Conservation (phyloP, 805 yeast species). For the Wickerhamiella sorbophila region DNA sequence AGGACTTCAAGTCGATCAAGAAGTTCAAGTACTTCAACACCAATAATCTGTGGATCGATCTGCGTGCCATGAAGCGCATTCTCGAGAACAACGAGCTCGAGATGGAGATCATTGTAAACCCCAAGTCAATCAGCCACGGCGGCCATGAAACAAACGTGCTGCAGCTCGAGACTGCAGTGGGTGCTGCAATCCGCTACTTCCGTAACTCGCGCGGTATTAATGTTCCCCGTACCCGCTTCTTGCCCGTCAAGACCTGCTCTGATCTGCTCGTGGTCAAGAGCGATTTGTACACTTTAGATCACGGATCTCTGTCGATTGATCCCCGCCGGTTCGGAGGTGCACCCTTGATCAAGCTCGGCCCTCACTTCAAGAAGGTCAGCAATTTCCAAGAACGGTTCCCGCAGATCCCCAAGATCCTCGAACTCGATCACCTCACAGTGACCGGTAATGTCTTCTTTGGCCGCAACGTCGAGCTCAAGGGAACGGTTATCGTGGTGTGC, state of each 20-base stretch:
- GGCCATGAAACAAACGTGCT: constrained; percentile 67
- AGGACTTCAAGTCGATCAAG: constrained; percentile 94
- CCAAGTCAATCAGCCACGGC: constrained; percentile 68
- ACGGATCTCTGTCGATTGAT: constrained; percentile 77
- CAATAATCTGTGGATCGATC: constrained; percentile 92
- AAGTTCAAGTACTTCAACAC: constrained; percentile 97
- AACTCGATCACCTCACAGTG: constrained; percentile 91
- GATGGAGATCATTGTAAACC: constrained; percentile 92
- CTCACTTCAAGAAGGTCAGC: constrained; percentile 89
- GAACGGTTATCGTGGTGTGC: constrained; percentile 94
- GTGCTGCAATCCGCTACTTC: constrained; percentile 97
- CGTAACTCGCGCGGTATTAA: constrained; percentile 93
- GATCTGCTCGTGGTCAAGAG: constrained; percentile 90
- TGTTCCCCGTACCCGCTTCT: constrained; percentile 94
- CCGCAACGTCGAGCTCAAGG: constrained; percentile 78
- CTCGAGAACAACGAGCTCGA: constrained; percentile 70
- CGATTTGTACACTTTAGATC: constrained; percentile 79
- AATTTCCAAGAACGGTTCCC: constrained; percentile 82
- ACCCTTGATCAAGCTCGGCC: constrained; percentile 91
- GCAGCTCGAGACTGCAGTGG: constrained; percentile 97
- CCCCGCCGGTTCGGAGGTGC: constrained; percentile 79
- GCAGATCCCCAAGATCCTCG: constrained; percentile 91
- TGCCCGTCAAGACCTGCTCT: constrained; percentile 96
- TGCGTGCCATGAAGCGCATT: constrained; percentile 84
- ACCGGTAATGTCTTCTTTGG: constrained; percentile 94